Percentiles rank a stretch among this genome's conserved stretches.
Evolutionary conservation across 768 basidiomycete species (phyloP).

Genomic region (Mycena venus): DNA sequence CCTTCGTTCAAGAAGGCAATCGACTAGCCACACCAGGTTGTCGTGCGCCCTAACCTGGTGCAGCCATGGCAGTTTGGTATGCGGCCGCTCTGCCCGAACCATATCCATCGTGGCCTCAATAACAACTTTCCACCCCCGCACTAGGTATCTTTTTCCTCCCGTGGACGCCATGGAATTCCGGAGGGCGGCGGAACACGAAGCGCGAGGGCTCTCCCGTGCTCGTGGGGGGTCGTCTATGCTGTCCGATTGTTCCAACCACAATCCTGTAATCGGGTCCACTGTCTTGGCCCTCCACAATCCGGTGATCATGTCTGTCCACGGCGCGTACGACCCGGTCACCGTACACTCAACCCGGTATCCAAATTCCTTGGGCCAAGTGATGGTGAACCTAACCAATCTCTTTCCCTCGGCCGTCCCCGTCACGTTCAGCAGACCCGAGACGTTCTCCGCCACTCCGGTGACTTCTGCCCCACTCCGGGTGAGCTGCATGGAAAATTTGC

Average conservation of each 20-base stretch:
- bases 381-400: conserved; percentile 4
- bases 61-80: too few species aligned
- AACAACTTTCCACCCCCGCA: conserved; percentile 25
- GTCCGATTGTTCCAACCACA: background rate
- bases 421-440: background rate
- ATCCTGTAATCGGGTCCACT: too few species aligned
- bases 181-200: conserved; percentile 24
- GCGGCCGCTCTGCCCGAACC: background rate
- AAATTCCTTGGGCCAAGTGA: conserved; percentile 10
- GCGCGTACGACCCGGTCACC: conserved; percentile 15
- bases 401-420: conserved; percentile 14
- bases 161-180: background rate
- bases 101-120: conserved; percentile 14
- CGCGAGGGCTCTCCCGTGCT: background rate
- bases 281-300: conserved; percentile 8
- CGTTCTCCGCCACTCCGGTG: conserved; percentile 12
- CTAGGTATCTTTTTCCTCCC: background rate
- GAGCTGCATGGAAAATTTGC: conserved; percentile 9
- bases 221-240: background rate
- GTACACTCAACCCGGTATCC: conserved; percentile 9
- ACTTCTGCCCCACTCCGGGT: conserved; percentile 1
- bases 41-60: too few species aligned
- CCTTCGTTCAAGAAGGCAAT: conserved; percentile 11
- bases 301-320: conserved; percentile 10
- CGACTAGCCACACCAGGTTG: background rate